Evolutionary conservation across 352 stramenopile species (phyloP).

Genomic region (Pythium plurisporium): DNA sequence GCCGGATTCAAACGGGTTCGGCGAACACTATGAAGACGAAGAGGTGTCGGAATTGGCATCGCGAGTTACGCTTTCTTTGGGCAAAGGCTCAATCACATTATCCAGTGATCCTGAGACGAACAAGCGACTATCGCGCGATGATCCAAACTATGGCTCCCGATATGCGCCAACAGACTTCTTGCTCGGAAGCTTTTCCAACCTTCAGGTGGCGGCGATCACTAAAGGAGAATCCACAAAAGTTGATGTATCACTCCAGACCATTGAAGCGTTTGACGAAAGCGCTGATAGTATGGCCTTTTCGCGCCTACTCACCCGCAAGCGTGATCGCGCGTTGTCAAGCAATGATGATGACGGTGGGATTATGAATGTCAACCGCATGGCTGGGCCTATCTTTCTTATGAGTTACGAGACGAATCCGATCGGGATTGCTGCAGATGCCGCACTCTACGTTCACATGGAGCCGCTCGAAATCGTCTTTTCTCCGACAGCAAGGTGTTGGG

Average conservation of each 20-base stretch:
- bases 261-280: conserved; percentile 85
- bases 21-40: conserved; percentile 24
- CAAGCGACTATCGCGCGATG: conserved; percentile 51
- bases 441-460: conserved; percentile 80
- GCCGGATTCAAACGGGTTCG: conserved; percentile 20
- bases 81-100: conserved; percentile 71
- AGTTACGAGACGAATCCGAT: conserved; percentile 78
- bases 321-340: conserved; percentile 27
- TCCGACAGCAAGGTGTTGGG: conserved; percentile 80
- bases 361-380: conserved; percentile 57
- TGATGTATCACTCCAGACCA: conserved; percentile 81
- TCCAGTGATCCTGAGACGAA: conserved; percentile 73
- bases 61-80: conserved; percentile 64
- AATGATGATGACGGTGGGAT: conserved; percentile 43
- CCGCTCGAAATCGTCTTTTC: conserved; percentile 85
- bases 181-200: conserved; percentile 68
- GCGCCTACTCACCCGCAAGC: conserved; percentile 69
- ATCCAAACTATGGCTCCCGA: conserved; percentile 55
- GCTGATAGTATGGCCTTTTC: conserved; percentile 82
- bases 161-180: conserved; percentile 77
- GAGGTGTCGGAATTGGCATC: conserved; percentile 48
- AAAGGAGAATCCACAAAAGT: conserved; percentile 70
- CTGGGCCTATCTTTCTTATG: conserved; percentile 73
- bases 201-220: conserved; percentile 67
- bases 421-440: conserved; percentile 61